phyloP scores from a whole-genome alignment of 805 yeast species.

The Teunomyces aglyptinius region DNA sequence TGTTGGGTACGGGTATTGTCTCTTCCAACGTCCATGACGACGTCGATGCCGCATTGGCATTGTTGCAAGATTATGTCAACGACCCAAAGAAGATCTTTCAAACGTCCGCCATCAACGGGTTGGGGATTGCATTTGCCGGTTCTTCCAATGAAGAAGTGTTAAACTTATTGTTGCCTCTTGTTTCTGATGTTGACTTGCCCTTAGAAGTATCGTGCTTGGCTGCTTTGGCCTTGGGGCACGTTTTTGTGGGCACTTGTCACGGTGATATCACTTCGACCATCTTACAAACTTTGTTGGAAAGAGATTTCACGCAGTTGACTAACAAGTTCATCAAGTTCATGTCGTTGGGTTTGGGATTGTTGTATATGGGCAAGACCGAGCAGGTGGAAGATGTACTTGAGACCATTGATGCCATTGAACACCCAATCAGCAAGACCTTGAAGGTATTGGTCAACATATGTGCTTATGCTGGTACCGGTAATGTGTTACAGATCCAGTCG shows the following conservation, averaged over 20 bases:
- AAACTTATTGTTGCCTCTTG: conserved; percentile 74
- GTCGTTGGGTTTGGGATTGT: conserved; percentile 86
- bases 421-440: conserved; percentile 85
- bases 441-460: conserved; percentile 88
- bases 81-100: conserved; percentile 63
- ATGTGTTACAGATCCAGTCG: conserved; percentile 90
- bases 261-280: conserved; percentile 94
- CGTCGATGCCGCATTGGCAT: conserved; percentile 84
- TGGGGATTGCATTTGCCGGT: conserved; percentile 95
- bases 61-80: conserved; percentile 78
- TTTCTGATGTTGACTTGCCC: conserved; percentile 70
- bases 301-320: conserved; percentile 72
- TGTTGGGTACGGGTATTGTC: conserved; percentile 90
- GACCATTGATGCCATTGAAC: conserved; percentile 91
- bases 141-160: conserved; percentile 82
- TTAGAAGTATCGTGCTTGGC: conserved; percentile 83
- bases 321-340: conserved; percentile 87
- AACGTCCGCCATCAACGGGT: conserved; percentile 82
- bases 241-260: conserved; percentile 92
- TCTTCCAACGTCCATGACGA: conserved; percentile 95
- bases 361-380: conserved; percentile 91
- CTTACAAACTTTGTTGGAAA: conserved; percentile 84
- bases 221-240: conserved; percentile 88
- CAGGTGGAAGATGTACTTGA: conserved; percentile 92
- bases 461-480: conserved; percentile 97